A percentile compares a stretch with the other conserved stretches of the same genome.
phyloP scores from a whole-genome alignment of 1,284 basidiomycete species.

The Cutaneotrichosporon arboriforme region DNA sequence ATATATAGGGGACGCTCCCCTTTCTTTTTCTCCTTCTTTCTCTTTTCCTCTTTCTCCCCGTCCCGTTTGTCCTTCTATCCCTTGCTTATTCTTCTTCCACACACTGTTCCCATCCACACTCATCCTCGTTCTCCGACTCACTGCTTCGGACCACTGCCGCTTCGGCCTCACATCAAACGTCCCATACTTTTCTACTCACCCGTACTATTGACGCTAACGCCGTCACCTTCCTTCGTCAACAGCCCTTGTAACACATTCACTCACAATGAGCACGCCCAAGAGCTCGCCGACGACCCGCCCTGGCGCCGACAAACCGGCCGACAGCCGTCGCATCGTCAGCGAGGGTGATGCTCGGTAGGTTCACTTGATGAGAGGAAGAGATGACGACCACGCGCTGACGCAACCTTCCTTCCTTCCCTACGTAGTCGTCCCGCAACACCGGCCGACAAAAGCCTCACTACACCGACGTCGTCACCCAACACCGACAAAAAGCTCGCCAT shows the following conservation, averaged over 20 bases:
- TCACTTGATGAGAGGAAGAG: neutral
- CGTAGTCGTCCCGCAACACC: too few species aligned
- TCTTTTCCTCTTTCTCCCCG: neutral
- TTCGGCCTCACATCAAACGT: neutral
- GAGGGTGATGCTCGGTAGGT: conserved; percentile 5
- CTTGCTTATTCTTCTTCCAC: too few species aligned
- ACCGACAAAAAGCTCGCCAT: neutral
- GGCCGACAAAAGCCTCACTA: too few species aligned
- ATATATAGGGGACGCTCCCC: neutral
- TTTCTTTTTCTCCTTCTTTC: neutral
- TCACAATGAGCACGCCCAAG: neutral
- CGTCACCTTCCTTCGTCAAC: neutral
- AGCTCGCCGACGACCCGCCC: neutral
- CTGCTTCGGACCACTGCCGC: neutral
- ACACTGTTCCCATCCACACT: too few species aligned
- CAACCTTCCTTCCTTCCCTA: neutral
- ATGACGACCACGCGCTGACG: neutral
- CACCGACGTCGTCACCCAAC: too few species aligned
- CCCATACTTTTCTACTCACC: neutral
- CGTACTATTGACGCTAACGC: neutral
- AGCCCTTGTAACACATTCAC: neutral
- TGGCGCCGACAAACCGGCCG: neutral
- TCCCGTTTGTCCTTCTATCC: neutral
- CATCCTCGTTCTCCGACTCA: neutral
- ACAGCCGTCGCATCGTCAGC: conserved; percentile 1